Evolutionary conservation across 2,329 filamentous ascomycete species (phyloP).

Genomic region (Nemania diffusa): DNA sequence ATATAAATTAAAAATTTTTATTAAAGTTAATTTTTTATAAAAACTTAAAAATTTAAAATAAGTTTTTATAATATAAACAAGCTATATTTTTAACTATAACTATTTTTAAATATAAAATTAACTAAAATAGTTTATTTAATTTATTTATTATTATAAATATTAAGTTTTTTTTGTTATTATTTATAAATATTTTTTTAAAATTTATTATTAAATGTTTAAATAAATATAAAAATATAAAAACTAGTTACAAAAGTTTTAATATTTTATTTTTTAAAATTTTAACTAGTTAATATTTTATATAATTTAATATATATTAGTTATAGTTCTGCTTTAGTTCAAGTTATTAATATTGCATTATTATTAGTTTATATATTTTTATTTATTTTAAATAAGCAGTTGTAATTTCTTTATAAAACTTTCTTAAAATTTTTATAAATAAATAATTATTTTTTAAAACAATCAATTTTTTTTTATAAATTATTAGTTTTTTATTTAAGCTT

Average conservation of each 20-base stretch:
- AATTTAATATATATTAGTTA: neutral
- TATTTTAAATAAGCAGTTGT: neutral
- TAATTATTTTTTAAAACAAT: neutral
- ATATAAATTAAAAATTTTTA: no score
- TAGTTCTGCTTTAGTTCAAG: neutral
- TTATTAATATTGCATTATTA: neutral
- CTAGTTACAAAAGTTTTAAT: neutral
- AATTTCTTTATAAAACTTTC: neutral
- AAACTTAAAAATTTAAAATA: no score
- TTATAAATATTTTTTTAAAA: neutral
- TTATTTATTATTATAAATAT: no score
- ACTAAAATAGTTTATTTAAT: no score
- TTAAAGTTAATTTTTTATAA: no score
- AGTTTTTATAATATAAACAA: no score
- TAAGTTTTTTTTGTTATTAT: no score
- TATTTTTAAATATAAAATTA: no score
- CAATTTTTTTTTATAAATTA: no score
- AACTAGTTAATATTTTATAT: neutral
- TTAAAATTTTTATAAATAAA: neutral
- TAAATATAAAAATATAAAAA: neutral
- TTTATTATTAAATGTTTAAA: neutral
- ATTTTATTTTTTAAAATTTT: neutral
- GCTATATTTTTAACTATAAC: no score
- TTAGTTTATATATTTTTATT: neutral
- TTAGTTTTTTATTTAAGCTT: neutral